Percentiles rank a stretch among this genome's conserved stretches.
These are phyloP conservation scores for Graphiopsis chlorocephala DNA, from an alignment of 2,329 filamentous ascomycete species.

Conservation along the genomic window DNA sequence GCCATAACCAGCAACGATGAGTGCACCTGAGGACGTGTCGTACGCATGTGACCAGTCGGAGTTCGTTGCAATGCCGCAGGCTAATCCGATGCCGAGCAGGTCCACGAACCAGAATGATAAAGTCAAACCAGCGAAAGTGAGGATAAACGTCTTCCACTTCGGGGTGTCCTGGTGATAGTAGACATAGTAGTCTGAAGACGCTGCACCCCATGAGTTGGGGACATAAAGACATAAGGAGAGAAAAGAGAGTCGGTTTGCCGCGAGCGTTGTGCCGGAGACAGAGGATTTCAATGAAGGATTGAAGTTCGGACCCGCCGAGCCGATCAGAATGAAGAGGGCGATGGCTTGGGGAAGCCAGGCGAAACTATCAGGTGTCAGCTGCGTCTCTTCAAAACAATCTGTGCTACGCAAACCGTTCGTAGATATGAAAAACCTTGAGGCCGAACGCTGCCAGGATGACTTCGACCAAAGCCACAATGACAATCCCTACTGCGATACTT, in stretches of 20 bases:
- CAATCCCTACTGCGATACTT: constrained; percentile 39
- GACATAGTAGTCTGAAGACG: constrained; percentile 42
- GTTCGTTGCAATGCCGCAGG: constrained; percentile 31
- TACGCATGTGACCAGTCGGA: constrained; percentile 34
- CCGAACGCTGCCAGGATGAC: constrained; percentile 34
- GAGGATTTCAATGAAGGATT: constrained; percentile 34
- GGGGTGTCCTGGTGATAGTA: constrained; percentile 40
- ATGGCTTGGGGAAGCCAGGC: constrained; percentile 42
- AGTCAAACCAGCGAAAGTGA: constrained; percentile 37
- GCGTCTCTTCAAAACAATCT: constrained; percentile 19
- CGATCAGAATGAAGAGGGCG: constrained; percentile 39
- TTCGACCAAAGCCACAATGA: constrained; percentile 33
- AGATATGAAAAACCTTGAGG: constrained; percentile 41
- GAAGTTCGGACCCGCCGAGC: constrained; percentile 40
- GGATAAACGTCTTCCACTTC: constrained; percentile 37
- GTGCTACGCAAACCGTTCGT: constrained; percentile 40
- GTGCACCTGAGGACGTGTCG: constrained; percentile 35
- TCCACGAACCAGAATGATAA: constrained; percentile 36
- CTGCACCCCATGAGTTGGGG: constrained; percentile 29
- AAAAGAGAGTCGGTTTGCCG: constrained; percentile 35
- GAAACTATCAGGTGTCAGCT: constrained; percentile 37
- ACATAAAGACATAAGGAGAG: constrained; percentile 20
- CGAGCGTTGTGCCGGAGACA: constrained; percentile 29
- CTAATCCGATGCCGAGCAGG: constrained; percentile 41
- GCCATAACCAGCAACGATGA: constrained; percentile 40